Evolutionary conservation across 2,329 filamentous ascomycete genomes (phyloP).

Genomic region (Talaromyces sp.): DNA sequence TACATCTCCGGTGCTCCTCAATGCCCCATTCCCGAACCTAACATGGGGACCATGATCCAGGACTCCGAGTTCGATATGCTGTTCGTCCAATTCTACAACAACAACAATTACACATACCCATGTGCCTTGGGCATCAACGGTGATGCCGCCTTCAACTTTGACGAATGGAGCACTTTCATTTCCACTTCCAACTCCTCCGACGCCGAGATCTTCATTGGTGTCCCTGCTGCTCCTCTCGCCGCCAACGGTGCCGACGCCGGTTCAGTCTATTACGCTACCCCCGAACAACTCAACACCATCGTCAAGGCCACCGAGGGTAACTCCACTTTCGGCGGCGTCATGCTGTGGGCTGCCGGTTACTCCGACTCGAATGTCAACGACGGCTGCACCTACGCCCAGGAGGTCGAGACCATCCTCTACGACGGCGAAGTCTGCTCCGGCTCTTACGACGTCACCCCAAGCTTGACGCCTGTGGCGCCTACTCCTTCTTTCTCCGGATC

Average conservation of each 20-base stretch:
- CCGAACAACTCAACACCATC: constrained; percentile 44
- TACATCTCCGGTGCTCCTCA: constrained; percentile 54
- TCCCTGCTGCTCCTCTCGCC: constrained; percentile 38
- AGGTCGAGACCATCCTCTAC: constrained; percentile 47
- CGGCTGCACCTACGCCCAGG: constrained; percentile 43
- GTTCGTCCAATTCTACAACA: constrained; percentile 58
- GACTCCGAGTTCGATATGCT: constrained; percentile 50
- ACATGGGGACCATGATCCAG: constrained; percentile 44
- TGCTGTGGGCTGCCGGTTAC: constrained; percentile 57
- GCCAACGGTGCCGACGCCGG: constrained; percentile 9
- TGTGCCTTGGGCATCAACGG: constrained; percentile 13
- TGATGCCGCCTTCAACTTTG: constrained; percentile 34
- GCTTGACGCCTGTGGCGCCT: constrained; percentile 16
- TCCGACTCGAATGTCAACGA: constrained; percentile 45
- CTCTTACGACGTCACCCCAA: constrained; percentile 9
- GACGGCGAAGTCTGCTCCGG: constrained; percentile 13
- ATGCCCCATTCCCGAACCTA: constrained; percentile 47
- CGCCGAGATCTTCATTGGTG: constrained; percentile 54
- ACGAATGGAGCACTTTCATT: constrained; percentile 44
- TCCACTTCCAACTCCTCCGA: constrained; percentile 36
- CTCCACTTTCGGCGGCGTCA: constrained; percentile 54
- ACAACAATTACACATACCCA: constrained; percentile 41
- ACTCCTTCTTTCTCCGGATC: constrained; percentile 13
- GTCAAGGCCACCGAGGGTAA: constrained; percentile 42
- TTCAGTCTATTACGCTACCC: constrained; percentile 45